A percentile compares a stretch with the other conserved stretches of the same genome.
phyloP scores from a whole-genome alignment of 148 eudicot species.

The Nyssa sinensis region DNA sequence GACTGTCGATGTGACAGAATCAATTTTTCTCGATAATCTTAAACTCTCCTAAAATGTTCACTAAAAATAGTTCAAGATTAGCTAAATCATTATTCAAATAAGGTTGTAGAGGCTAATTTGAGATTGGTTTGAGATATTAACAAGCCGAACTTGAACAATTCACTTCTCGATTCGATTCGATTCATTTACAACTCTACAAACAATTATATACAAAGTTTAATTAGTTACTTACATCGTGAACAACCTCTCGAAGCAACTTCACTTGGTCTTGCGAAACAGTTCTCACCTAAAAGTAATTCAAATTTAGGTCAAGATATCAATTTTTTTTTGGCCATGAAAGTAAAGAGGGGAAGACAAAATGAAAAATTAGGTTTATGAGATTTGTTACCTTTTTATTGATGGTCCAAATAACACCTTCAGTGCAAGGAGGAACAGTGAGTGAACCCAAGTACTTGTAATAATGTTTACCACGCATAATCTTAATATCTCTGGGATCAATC shows the following conservation, averaged over 20 bases:
- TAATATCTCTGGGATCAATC: slow-evolving; percentile 48
- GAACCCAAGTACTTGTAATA: slow-evolving; percentile 69
- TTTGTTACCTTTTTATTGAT: slow-evolving; percentile 41
- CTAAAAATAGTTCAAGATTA: too few species aligned
- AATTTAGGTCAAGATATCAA: not conserved
- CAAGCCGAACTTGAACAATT: too few species aligned
- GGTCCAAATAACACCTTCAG: slow-evolving; percentile 77
- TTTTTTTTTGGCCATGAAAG: not conserved
- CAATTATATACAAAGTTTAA: not conserved
- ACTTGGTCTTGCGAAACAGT: slow-evolving; percentile 54
- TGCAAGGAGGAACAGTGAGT: slow-evolving; percentile 79
- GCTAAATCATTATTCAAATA: too few species aligned
- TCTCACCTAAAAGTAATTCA: slow-evolving; percentile 31
- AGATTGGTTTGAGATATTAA: too few species aligned
- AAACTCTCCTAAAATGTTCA: too few species aligned
- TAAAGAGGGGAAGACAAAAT: too few species aligned
- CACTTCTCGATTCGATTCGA: too few species aligned
- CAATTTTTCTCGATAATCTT: too few species aligned
- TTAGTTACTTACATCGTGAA: slow-evolving; percentile 61
- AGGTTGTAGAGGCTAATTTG: too few species aligned
- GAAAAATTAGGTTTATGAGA: not conserved
- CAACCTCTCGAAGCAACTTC: slow-evolving; percentile 48
- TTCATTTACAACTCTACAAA: too few species aligned
- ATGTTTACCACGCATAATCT: slow-evolving; percentile 20
- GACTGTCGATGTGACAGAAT: too few species aligned